phyloP scores from a whole-genome alignment of 176 grass and related monocot genomes.

The Poa annua region DNA sequence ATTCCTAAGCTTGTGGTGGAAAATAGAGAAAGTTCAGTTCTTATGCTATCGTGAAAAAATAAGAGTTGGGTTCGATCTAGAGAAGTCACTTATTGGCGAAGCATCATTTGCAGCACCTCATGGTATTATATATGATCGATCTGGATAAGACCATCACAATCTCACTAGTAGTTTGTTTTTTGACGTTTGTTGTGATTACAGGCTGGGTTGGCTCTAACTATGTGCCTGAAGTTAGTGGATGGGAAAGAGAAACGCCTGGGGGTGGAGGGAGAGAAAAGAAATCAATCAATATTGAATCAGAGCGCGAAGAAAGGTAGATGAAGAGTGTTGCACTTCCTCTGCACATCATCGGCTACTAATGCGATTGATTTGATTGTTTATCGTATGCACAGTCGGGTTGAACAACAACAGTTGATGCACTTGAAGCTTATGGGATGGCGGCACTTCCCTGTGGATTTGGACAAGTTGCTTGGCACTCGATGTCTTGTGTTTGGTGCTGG shows the following conservation, averaged over 20 bases:
- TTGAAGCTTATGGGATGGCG: conserved; percentile 99
- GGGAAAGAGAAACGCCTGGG: conserved; percentile 62
- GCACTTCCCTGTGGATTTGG: conserved; percentile 79
- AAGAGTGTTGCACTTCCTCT: neutral
- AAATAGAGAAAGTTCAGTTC: conserved; percentile 67
- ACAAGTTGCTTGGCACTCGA: conserved; percentile 51
- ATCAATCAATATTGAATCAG: conserved; percentile 51
- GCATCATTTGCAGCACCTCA: conserved; percentile 59
- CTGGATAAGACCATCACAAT: neutral
- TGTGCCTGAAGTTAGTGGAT: conserved; percentile 87
- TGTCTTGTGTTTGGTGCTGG: conserved; percentile 87
- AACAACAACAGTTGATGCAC: conserved; percentile 80
- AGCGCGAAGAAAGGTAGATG: conserved; percentile 64
- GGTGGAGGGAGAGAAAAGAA: conserved; percentile 44
- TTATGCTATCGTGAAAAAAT: conserved; percentile 83
- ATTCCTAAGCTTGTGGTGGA: conserved; percentile 70
- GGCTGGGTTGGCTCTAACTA: conserved; percentile 62
- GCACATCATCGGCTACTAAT: conserved; percentile 13
- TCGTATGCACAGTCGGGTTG: conserved; percentile 52
- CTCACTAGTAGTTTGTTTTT: conserved; percentile 3
- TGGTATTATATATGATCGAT: conserved; percentile 51
- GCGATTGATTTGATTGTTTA: conserved; percentile 34
- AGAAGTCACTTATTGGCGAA: conserved; percentile 72
- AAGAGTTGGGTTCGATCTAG: conserved; percentile 52
- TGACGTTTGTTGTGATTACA: conserved; percentile 38